Conservation (phyloP, 106 monocot genomes). For the Dioscorea zingiberensis region DNA sequence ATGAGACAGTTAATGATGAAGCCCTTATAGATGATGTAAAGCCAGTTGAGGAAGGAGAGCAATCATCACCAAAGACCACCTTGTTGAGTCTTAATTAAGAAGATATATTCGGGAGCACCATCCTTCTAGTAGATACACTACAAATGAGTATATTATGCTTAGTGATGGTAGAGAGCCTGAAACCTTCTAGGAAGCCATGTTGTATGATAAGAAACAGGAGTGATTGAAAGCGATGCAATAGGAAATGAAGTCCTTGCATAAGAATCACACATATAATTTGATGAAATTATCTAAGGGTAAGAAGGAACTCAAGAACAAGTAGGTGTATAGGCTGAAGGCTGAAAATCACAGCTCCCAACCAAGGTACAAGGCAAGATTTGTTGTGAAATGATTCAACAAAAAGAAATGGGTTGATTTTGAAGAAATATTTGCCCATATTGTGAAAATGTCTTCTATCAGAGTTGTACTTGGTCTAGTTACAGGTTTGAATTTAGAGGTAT, state of each 20-base stretch:
- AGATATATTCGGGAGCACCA: too few species aligned
- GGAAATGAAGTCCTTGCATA: too few species aligned
- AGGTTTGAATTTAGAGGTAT: neutral
- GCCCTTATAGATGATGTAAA: too few species aligned
- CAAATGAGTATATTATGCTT: neutral
- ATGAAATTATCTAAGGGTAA: too few species aligned
- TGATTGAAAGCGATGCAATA: neutral
- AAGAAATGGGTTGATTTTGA: neutral
- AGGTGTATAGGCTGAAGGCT: too few species aligned
- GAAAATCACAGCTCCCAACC: neutral
- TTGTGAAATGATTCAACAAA: neutral
- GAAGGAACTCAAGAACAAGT: too few species aligned
- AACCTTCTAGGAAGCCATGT: neutral
- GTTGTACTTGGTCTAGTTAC: neutral
- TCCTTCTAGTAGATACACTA: neutral
- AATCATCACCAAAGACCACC: too few species aligned
- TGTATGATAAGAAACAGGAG: neutral
- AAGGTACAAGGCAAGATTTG: constrained; percentile 4
- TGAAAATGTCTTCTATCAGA: constrained; percentile 5
- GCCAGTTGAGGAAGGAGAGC: too few species aligned
- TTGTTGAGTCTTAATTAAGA: too few species aligned
- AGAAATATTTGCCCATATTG: neutral
- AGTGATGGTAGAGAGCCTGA: neutral
- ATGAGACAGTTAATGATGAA: too few species aligned
- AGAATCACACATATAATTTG: too few species aligned